These are phyloP conservation scores for Xerocomus minutiporus DNA, from an alignment of 1,284 basidiomycete species.

Conservation along the genomic window DNA sequence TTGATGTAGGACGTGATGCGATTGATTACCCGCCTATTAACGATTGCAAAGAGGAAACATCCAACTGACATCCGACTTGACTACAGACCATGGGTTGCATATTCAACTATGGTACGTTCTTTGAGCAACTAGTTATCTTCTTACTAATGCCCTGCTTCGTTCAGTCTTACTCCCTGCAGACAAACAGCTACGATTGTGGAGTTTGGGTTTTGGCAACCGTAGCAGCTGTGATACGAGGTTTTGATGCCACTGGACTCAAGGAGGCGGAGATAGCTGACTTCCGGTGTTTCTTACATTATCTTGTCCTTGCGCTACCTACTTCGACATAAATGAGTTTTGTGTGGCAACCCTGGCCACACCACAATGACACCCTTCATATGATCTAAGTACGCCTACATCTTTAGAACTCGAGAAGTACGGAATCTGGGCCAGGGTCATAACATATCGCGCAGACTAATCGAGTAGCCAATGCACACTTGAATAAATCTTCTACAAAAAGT, in stretches of 20 bases:
- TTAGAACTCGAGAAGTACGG: no score
- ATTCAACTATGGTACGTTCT: background rate
- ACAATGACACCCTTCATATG: no score
- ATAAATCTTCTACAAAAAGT: no score
- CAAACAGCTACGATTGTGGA: constrained; percentile 20
- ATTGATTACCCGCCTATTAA: background rate
- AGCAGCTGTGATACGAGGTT: constrained; percentile 11
- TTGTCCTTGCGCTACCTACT: no score
- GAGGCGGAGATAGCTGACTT: constrained; percentile 14
- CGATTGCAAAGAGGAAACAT: background rate
- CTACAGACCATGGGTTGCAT: background rate
- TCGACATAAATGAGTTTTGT: no score
- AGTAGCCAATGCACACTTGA: no score
- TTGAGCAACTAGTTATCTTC: no score
- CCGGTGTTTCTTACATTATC: no score
- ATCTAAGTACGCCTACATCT: no score
- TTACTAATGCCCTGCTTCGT: background rate
- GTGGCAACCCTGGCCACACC: no score
- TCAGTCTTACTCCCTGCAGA: constrained; percentile 5
- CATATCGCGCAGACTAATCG: no score
- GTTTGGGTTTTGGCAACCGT: constrained; percentile 23
- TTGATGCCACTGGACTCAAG: constrained; percentile 3
- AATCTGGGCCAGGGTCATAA: no score
- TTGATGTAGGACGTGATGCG: background rate
- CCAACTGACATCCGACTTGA: background rate